phyloP scores from a whole-genome alignment of 2,329 filamentous ascomycete genomes.

The Helotiales sp. region DNA sequence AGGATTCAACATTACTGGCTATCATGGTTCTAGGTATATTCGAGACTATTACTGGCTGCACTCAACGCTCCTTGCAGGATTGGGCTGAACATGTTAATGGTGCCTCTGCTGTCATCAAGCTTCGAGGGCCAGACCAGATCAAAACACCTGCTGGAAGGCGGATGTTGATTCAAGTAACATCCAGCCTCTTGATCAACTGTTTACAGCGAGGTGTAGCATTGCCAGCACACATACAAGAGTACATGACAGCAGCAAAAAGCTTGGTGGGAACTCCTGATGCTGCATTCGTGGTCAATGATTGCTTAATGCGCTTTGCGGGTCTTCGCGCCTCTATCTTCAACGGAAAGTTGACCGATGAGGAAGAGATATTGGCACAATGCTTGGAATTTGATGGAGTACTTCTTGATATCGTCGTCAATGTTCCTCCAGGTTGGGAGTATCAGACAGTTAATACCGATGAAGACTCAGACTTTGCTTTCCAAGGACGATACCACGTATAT shows the following conservation, averaged over 20 bases:
- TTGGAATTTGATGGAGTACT: conserved; percentile 28
- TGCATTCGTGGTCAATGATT: conserved; percentile 44
- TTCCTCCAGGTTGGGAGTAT: conserved; percentile 26
- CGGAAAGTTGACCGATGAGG: conserved; percentile 35
- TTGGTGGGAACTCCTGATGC: conserved; percentile 40
- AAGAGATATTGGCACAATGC: conserved; percentile 21
- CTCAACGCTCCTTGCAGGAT: conserved; percentile 46
- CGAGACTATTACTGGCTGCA: conserved; percentile 52
- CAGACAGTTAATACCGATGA: conserved; percentile 22
- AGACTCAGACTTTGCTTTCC: conserved; percentile 22
- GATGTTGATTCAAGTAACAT: conserved; percentile 55
- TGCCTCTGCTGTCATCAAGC: conserved; percentile 49
- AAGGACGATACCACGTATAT: conserved; percentile 30
- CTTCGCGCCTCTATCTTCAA: conserved; percentile 23
- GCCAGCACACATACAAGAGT: conserved; percentile 47
- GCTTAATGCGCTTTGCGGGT: conserved; percentile 36
- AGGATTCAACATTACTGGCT: conserved; percentile 55
- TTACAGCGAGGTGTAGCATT: conserved; percentile 50
- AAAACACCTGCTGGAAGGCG: conserved; percentile 45
- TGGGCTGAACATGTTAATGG: conserved; percentile 56
- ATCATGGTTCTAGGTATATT: conserved; percentile 56
- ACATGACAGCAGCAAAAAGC: conserved; percentile 44
- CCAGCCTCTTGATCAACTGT: conserved; percentile 52
- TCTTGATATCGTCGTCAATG: conserved; percentile 11
- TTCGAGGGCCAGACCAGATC: conserved; percentile 51